A percentile compares a stretch with the other conserved stretches of the same genome.
Evolutionary conservation across 2,329 filamentous ascomycete genomes (phyloP).

Genomic region (Camptophora hylomeconis): DNA sequence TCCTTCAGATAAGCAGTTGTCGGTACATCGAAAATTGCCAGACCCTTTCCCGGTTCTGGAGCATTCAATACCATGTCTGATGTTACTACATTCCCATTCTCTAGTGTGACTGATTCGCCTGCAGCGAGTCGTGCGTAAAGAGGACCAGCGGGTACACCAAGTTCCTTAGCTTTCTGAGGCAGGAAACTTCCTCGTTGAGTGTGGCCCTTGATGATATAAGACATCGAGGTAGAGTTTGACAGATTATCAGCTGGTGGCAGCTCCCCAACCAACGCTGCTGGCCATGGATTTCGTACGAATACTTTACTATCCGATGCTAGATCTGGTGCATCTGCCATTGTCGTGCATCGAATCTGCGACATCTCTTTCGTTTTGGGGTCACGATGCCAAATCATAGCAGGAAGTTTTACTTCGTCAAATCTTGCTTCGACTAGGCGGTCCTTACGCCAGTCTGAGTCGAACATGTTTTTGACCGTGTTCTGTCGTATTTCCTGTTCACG

Average conservation of each 20-base stretch:
- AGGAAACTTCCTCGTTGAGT: slow-evolving; percentile 72
- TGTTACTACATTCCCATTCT: slow-evolving; percentile 57
- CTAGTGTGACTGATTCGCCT: slow-evolving; percentile 50
- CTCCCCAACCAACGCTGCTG: slow-evolving; percentile 47
- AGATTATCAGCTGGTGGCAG: slow-evolving; percentile 51
- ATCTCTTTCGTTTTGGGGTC: slow-evolving; percentile 49
- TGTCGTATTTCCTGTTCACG: slow-evolving; percentile 41
- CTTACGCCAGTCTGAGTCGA: slow-evolving; percentile 60
- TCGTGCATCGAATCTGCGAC: slow-evolving; percentile 52
- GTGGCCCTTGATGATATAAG: slow-evolving; percentile 72
- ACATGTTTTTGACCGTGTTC: slow-evolving; percentile 61
- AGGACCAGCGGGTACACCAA: slow-evolving; percentile 49
- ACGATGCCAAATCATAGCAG: slow-evolving; percentile 57
- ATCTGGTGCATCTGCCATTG: slow-evolving; percentile 40
- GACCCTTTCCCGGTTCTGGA: slow-evolving; percentile 52
- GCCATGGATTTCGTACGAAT: slow-evolving; percentile 66
- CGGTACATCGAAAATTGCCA: slow-evolving; percentile 72
- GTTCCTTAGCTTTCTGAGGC: slow-evolving; percentile 45
- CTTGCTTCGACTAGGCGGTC: slow-evolving; percentile 56
- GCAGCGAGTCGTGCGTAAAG: slow-evolving; percentile 48
- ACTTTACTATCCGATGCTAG: slow-evolving; percentile 54
- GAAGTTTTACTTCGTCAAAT: slow-evolving; percentile 53
- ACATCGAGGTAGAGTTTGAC: slow-evolving; percentile 57
- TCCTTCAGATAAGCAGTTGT: slow-evolving; percentile 54
- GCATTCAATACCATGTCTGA: slow-evolving; percentile 76